Conservation (phyloP, 768 basidiomycete species). For the Antrodiella citrinella region DNA sequence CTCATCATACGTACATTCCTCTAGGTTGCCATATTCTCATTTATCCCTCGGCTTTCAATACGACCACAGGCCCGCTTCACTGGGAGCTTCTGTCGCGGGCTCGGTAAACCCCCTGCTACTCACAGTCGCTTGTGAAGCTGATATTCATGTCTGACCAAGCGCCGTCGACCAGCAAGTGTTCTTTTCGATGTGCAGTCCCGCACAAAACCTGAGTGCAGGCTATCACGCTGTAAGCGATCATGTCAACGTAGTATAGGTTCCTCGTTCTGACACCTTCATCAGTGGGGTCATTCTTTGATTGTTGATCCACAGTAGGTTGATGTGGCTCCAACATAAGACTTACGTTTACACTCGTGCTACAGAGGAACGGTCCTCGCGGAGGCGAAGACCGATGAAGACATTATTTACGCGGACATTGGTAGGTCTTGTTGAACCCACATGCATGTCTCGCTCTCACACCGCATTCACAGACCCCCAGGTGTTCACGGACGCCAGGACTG, state of each 20-base stretch:
- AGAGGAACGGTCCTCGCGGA: constrained; percentile 73
- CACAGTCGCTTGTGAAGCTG: background rate
- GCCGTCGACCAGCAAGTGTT: constrained; percentile 98
- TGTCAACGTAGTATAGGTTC: no score
- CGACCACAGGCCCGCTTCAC: constrained; percentile 91
- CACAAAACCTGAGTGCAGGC: constrained; percentile 68
- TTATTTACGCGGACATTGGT: constrained; percentile 80
- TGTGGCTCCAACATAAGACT: no score
- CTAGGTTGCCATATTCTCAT: constrained; percentile 79
- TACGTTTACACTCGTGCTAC: no score
- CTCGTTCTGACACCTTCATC: no score
- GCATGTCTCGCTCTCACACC: constrained; percentile 3
- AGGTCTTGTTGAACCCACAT: constrained; percentile 22
- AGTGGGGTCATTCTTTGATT: constrained; percentile 90
- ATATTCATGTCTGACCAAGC: constrained; percentile 34
- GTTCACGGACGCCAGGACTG: constrained; percentile 59
- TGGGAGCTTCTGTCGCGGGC: constrained; percentile 90
- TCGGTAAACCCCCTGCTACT: constrained; percentile 40
- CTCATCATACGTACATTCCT: constrained; percentile 20
- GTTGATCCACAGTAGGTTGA: constrained; percentile 77
- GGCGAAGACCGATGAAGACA: constrained; percentile 70
- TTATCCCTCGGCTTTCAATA: constrained; percentile 93
- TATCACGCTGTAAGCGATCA: constrained; percentile 86
- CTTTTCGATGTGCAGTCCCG: constrained; percentile 93
- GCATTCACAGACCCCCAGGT: constrained; percentile 45